Percentiles rank a stretch among this genome's conserved stretches.
phyloP scores from a whole-genome alignment of 805 yeast species.

The Dipodascopsis uninucleata region DNA sequence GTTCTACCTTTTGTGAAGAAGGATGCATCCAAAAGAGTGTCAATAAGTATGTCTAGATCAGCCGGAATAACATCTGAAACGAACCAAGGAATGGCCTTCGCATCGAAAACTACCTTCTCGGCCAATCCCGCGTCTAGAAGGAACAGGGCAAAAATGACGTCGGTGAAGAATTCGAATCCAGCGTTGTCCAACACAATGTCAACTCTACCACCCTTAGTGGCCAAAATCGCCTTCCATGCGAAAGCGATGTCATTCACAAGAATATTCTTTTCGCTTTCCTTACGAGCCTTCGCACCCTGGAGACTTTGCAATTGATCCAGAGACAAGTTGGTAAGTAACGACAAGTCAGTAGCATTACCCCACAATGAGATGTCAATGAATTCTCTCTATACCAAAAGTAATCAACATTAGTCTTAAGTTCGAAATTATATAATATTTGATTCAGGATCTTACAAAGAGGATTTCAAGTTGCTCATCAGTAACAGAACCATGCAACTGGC shows the following conservation, averaged over 20 bases:
- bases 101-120: slow-evolving; percentile 62
- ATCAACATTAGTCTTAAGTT: slow-evolving; percentile 44
- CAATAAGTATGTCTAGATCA: slow-evolving; percentile 50
- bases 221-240: slow-evolving; percentile 24
- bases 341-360: slow-evolving; percentile 98
- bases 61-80: slow-evolving; percentile 90
- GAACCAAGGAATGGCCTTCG: slow-evolving; percentile 94
- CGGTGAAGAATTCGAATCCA: slow-evolving; percentile 94
- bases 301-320: slow-evolving; percentile 84
- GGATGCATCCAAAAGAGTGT: slow-evolving; percentile 26
- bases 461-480: slow-evolving; percentile 30
- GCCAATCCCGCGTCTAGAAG: slow-evolving; percentile 68
- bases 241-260: slow-evolving; percentile 28
- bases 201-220: slow-evolving; percentile 23
- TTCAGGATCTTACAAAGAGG: slow-evolving; percentile 22
- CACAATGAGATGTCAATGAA: slow-evolving; percentile 84
- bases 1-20: slow-evolving; percentile 49
- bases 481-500: slow-evolving; percentile 28
- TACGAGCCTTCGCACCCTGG: slow-evolving; percentile 86
- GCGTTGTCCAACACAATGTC: slow-evolving; percentile 48
- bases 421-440: slow-evolving; percentile 38
- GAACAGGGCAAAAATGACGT: slow-evolving; percentile 61
- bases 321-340: slow-evolving; percentile 76
- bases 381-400: slow-evolving; percentile 68
- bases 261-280: slow-evolving; percentile 26